Evolutionary conservation across 495 filamentous ascomycete genomes (phyloP), one percentile per base, ranked within the genome.

Genomic region (Cladorrhinum samala): DNA sequence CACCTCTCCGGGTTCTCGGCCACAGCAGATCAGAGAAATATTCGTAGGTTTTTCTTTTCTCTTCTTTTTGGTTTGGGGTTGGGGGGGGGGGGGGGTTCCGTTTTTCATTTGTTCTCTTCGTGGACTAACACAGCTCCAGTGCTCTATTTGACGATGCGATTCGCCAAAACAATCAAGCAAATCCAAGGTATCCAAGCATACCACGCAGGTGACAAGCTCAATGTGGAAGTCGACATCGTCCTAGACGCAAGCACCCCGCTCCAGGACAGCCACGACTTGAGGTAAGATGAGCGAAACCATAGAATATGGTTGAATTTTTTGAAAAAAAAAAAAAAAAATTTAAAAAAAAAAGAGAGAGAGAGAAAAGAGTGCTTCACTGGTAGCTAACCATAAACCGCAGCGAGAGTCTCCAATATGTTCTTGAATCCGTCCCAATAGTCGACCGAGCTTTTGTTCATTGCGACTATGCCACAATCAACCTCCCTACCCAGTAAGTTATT

Each of bases 111-210:
- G 14, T 49, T 23, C 14, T 27, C 38, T 27, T 50, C 20, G 50
- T 63, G 52, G 58, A 33, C 9, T 25, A 2, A 20, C 9, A 46
- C 24, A 2, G 14, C 27, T 19, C 9, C 27, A 75, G 72, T 96
- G 7, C 75, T 96, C 0, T 96, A 96, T 70, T 77, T 94, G 53
- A 91, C 89, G 1, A 95, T 96, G 90, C 83, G 91, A 1, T 96
- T 96, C 62, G 91, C 91, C 18, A 88, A 86, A 46, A 85, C 86
- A 3, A 91, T 96, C 54, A 83, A 83, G 59, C 86, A 90, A 59
- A 93, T 96, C 37, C 91, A 95, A 61, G 86, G 89, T 19, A 65
- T 95, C 16, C 83, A 92, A 51, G 91, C 90, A 0, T 96, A 96
- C 63, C 89, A 95, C 60, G 80, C 85, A 0, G 91, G 91, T 7